Evolutionary conservation across 2,329 filamentous ascomycete genomes (phyloP).

Genomic region (Pseudogymnoascus sp.): DNA sequence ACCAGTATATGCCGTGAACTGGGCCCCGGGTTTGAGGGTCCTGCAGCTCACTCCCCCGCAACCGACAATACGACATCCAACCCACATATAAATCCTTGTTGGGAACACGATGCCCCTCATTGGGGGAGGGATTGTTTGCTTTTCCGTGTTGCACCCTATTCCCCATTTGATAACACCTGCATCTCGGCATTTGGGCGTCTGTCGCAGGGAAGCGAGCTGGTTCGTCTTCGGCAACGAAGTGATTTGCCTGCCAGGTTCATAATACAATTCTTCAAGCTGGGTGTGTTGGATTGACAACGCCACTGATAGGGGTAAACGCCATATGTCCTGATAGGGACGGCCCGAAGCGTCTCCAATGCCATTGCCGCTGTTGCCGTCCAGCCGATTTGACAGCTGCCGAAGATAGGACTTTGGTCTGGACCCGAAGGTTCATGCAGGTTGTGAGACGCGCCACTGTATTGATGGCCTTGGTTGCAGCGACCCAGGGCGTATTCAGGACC

Average conservation of each 20-base stretch:
- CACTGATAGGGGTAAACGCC: neutral
- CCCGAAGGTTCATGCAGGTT: neutral
- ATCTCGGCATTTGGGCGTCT: neutral
- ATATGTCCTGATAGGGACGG: neutral
- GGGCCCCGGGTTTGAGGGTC: neutral
- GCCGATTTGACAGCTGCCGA: neutral
- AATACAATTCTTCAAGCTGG: neutral
- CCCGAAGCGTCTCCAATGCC: neutral
- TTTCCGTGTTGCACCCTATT: neutral
- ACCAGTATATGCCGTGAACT: neutral
- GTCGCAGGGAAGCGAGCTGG: neutral
- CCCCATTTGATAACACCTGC: neutral
- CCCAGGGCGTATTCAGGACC: neutral
- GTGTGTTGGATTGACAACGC: neutral
- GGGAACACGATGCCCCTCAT: neutral
- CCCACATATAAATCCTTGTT: neutral
- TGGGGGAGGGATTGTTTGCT: neutral
- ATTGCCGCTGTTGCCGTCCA: neutral
- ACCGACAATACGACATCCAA: neutral
- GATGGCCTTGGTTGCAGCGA: neutral
- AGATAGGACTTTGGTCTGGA: neutral
- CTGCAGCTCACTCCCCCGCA: neutral
- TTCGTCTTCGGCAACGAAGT: neutral
- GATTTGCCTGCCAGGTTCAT: neutral
- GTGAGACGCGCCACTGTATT: neutral